Evolutionary conservation across 331 rosid genomes (phyloP), one percentile per base, ranked within the genome.

Genomic region (Telfairia occidentalis): DNA sequence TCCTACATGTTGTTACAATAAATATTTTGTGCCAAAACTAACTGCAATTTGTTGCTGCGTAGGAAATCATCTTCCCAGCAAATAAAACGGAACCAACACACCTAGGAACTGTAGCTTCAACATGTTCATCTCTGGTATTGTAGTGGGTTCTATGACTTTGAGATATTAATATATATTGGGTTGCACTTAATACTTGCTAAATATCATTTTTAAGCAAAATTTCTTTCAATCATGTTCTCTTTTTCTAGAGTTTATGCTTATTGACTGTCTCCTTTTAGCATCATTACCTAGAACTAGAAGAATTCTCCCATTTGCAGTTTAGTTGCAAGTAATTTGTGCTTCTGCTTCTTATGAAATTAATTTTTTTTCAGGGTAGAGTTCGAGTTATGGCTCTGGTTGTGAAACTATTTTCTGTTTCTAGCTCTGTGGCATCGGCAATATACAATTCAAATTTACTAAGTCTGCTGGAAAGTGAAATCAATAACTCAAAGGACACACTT

Each of bases 371-470:
- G 98, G 98, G 96, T 18, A 87, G 93, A 78, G 86, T 91, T 67
- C 96, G 97, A 28, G 84, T 94, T 40, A 79, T 94, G 88, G 92
- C 92, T 76, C 80, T 94, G 76, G 88, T 91, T 63, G 98, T 90
- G 90, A 91, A 91, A 87, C 86, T 94, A 37, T 90, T 91, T 74
- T 90, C 97, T 40, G 77, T 90, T 66, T 95, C 98, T 78, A 77
- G 74, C 46, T 77, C 87, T 64, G 90, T 89, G 76, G 97, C 96
- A 54, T 86, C 93, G 24, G 70, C 77, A 54, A 75, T 95, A 77
- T 64, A 84, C 88, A 82, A 81, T 79, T 86, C 86, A 80, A 86
- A 92, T 81, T 81, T 95, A 74, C 90, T 91, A 60, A 58, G 78
- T 74, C 84, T 84, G 78, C 82, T 95, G 70, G 96, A 95, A 87